Evolutionary conservation across 129 eudicot genomes (phyloP).

Genomic region (Centaurea solstitialis): DNA sequence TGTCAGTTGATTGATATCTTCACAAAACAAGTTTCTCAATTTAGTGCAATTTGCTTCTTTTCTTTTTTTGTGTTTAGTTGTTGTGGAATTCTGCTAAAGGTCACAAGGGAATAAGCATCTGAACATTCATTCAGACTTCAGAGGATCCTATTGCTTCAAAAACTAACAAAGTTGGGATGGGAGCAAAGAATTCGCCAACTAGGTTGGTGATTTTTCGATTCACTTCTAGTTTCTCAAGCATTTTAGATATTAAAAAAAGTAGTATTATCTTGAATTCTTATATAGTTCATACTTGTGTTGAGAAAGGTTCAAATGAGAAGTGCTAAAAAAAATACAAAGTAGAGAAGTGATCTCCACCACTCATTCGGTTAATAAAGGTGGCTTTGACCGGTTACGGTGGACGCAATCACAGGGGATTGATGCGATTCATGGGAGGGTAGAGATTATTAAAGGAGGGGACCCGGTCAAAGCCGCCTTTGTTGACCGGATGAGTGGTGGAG

Average conservation of each 20-base stretch:
- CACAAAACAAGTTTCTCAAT: background rate
- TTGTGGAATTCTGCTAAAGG: slow-evolving; percentile 7
- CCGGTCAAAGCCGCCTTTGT: too few relatives aligned
- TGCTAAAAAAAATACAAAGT: too few relatives aligned
- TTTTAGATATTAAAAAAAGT: background rate
- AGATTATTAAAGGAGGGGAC: too few relatives aligned
- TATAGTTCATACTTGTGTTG: background rate
- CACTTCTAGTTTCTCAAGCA: background rate
- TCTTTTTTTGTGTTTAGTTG: slow-evolving; percentile 13
- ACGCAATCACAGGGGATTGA: too few relatives aligned
- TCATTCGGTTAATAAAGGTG: too few relatives aligned
- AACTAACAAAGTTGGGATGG: background rate
- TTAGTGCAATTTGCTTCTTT: background rate
- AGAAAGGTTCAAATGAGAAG: too few relatives aligned
- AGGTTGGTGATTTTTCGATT: background rate
- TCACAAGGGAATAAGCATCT: background rate
- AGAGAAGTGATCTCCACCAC: too few relatives aligned
- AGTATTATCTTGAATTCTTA: background rate
- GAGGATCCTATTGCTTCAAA: background rate
- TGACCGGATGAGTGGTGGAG: too few relatives aligned
- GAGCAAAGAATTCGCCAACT: background rate
- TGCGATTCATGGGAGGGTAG: too few relatives aligned
- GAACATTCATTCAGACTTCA: background rate
- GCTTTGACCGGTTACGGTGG: too few relatives aligned
- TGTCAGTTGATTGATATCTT: slow-evolving; percentile 4